Conservation (phyloP, 768 basidiomycete genomes). For the Boletus subcaerulescens region DNA sequence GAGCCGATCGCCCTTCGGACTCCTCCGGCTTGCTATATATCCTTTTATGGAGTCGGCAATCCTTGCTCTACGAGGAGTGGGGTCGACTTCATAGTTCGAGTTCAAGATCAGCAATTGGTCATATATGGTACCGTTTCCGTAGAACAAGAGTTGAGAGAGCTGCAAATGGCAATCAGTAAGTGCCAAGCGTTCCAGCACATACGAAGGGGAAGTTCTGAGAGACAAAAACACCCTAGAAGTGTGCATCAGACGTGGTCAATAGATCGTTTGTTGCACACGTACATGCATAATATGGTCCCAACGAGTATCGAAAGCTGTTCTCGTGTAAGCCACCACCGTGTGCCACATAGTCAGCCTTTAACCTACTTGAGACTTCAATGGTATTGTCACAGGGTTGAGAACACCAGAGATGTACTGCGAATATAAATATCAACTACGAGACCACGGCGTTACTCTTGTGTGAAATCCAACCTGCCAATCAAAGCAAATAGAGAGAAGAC, state of each 20-base stretch:
- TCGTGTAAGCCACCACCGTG: not conserved
- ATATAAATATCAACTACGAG: not conserved
- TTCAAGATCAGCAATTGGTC: slow-evolving; percentile 53
- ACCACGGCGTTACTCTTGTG: slow-evolving; percentile 4
- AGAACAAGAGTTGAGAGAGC: slow-evolving; percentile 7
- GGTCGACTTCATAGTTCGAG: slow-evolving; percentile 26
- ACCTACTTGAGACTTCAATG: slow-evolving; percentile 47
- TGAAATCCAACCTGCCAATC: slow-evolving; percentile 53
- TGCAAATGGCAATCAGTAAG: slow-evolving; percentile 9
- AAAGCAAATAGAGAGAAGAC: slow-evolving; percentile 53
- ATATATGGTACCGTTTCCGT: slow-evolving; percentile 51
- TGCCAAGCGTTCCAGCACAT: slow-evolving; percentile 3
- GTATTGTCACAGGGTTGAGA: slow-evolving; percentile 50
- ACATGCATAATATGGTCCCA: slow-evolving; percentile 54
- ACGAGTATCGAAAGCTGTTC: slow-evolving; percentile 43
- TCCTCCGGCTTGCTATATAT: too few species aligned
- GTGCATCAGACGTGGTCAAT: not conserved
- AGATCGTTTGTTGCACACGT: slow-evolving; percentile 6
- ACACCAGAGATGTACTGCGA: slow-evolving; percentile 24
- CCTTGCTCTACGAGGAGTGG: too few species aligned
- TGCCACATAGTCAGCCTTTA: not conserved
- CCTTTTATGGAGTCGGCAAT: too few species aligned
- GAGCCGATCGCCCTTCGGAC: too few species aligned
- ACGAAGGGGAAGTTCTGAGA: slow-evolving; percentile 60
- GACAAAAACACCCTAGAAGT: slow-evolving; percentile 30